Conservation (phyloP, 441 rosid genomes). For the Eutrema salsugineum region DNA sequence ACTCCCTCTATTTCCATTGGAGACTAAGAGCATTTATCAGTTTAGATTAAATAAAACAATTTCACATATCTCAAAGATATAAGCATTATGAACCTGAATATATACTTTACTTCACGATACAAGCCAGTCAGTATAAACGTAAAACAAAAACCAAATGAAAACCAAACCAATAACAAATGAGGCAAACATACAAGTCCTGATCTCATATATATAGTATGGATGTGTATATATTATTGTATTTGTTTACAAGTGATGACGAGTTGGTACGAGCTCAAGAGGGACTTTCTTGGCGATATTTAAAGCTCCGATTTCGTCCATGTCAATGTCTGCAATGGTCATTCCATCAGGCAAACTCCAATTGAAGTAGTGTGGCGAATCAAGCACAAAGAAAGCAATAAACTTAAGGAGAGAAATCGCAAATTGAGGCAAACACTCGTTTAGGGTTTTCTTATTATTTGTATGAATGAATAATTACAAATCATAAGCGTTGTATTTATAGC, state of each 20-base stretch:
- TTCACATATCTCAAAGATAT: not conserved
- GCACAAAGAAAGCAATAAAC: too few species aligned
- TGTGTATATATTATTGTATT: too few species aligned
- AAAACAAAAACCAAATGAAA: not conserved
- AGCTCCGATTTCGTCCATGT: conserved; percentile 37
- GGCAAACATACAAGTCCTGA: not conserved
- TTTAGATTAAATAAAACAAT: not conserved
- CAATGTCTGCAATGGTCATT: conserved; percentile 20
- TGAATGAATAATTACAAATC: too few species aligned
- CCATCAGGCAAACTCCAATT: conserved; percentile 40
- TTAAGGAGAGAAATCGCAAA: too few species aligned
- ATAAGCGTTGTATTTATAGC: too few species aligned
- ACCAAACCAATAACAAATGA: not conserved
- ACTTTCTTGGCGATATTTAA: conserved; percentile 27
- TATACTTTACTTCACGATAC: not conserved
- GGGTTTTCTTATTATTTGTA: too few species aligned
- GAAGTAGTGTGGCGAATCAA: too few species aligned
- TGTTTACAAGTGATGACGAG: too few species aligned
- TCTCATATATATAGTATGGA: too few species aligned
- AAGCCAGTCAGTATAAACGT: not conserved
- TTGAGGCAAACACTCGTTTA: too few species aligned
- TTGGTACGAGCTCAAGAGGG: too few species aligned
- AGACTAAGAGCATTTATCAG: not conserved
- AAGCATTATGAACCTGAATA: not conserved
- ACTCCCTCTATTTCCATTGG: not conserved